These are phyloP conservation scores for Hanseniaspora lachancei DNA, from an alignment of 805 yeast species.

Conservation along the genomic window DNA sequence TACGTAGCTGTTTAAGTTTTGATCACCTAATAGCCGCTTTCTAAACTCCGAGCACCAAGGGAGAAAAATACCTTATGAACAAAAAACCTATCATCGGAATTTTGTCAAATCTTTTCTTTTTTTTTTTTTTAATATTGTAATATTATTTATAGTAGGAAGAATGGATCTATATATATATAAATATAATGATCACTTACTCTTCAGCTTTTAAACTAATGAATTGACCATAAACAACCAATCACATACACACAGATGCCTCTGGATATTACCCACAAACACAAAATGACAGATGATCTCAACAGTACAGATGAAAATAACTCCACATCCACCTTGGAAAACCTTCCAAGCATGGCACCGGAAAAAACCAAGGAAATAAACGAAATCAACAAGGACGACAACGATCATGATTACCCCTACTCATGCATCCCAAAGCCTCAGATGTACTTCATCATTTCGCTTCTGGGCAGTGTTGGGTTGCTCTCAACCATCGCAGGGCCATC, in stretches of 20 bases:
- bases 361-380: neutral
- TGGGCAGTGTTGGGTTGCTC: slow-evolving; percentile 42
- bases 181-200: no score
- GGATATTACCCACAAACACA: neutral
- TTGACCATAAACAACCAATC: no score
- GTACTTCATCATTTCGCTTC: slow-evolving; percentile 29
- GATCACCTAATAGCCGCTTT: no score
- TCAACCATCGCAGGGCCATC: slow-evolving; percentile 66
- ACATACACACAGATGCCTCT: neutral
- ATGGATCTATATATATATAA: no score
- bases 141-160: no score
- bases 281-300: neutral
- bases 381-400: slow-evolving; percentile 2
- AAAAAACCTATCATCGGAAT: no score
- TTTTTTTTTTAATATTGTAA: no score
- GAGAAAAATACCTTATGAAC: no score
- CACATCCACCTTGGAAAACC: neutral
- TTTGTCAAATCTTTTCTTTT: no score
- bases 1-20: no score
- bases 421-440: slow-evolving; percentile 34
- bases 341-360: neutral
- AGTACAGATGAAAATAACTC: neutral
- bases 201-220: no score
- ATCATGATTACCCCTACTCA: slow-evolving; percentile 28
- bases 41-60: no score